Evolutionary conservation across 2,329 filamentous ascomycete species (phyloP), one percentile per base, ranked within the genome.

Genomic region (Talaromyces sp.): DNA sequence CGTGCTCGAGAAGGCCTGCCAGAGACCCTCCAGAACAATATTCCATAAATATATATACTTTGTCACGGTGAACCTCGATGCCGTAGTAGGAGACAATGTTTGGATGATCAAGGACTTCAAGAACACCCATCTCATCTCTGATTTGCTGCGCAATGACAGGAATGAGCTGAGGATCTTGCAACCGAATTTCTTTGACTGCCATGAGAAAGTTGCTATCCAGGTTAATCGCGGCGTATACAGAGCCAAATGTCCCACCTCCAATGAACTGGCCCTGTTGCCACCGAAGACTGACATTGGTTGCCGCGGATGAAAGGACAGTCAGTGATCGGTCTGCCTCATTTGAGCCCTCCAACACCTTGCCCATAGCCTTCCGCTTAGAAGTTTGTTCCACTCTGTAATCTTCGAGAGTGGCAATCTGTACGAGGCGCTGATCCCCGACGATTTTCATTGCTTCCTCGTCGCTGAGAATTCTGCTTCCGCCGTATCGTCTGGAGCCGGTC

Each of bases 41-140:
- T 76, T 99, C 95, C 95, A 99, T 99, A 75, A 99, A 99, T 68
- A 99, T 97, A 77, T 98, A 99, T n/a, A 99, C 95, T 73, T 96
- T 95, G 81, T 99, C 95, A 65, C 95, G 87, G 77, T 99, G 95
- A 2, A 97, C 95, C 76, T 99, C 95, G 70, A 99, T 98, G 62
- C 95, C 95, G 72, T 95, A 95, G 77, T 99, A 99, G 9, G 92
- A 94, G 27, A 99, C 96, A 64, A 99, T 91, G 73, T 99, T 99
- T 27, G 95, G 95, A 73, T 99, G 95, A 71, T 99, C 93, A 53
- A 99, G 84, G 1, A 97, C 90, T 76, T 98, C 94, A 56, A 99
- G 81, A 5, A 99, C 94, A 57, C 90, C 89, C 93, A 99, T 98
- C 75, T 99, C 95, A 71, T 99, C 95, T 65, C 89, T 88, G 73